Percentiles rank a stretch among this genome's conserved stretches.
phyloP scores from a whole-genome alignment of 2,329 filamentous ascomycete genomes.

The Apiospora kogelbergensis region DNA sequence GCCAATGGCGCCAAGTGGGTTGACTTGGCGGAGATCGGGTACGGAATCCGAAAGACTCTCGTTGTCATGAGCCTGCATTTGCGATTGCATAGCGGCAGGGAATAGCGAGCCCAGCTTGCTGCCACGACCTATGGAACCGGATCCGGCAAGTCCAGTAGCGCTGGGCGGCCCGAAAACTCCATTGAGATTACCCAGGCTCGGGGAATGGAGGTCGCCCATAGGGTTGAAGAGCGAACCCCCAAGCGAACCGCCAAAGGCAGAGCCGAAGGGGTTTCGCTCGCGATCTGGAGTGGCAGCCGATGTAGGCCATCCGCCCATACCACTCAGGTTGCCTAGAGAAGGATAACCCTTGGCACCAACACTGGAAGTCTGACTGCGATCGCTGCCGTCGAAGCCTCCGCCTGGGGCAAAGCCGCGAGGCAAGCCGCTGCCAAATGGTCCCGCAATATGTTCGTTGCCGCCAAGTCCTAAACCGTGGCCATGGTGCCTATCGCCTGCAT shows the following conservation, averaged over 20 bases:
- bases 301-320: slow-evolving; percentile 64
- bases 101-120: slow-evolving; percentile 89
- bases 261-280: slow-evolving; percentile 47
- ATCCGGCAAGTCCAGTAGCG: slow-evolving; percentile 50
- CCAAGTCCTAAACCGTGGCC: slow-evolving; percentile 45
- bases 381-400: slow-evolving; percentile 67
- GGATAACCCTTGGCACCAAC: slow-evolving; percentile 76
- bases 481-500: slow-evolving; percentile 48
- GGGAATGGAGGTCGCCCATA: slow-evolving; percentile 76
- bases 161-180: slow-evolving; percentile 68
- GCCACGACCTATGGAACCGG: slow-evolving; percentile 69
- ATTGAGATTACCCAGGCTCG: slow-evolving; percentile 65
- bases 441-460: slow-evolving; percentile 48
- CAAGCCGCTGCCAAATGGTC: slow-evolving; percentile 39
- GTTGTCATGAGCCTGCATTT: slow-evolving; percentile 76
- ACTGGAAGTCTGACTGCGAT: slow-evolving; percentile 91
- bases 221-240: slow-evolving; percentile 80
- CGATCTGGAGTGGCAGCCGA: slow-evolving; percentile 68
- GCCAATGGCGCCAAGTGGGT: slow-evolving; percentile 67
- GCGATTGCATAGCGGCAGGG: slow-evolving; percentile 84
- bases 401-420: slow-evolving; percentile 42
- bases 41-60: slow-evolving; percentile 56
- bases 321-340: slow-evolving; percentile 44
- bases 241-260: slow-evolving; percentile 57
- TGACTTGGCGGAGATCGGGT: slow-evolving; percentile 59